Evolutionary conservation across 768 basidiomycete genomes (phyloP).

Genomic region (Panaeolus papilionaceus): DNA sequence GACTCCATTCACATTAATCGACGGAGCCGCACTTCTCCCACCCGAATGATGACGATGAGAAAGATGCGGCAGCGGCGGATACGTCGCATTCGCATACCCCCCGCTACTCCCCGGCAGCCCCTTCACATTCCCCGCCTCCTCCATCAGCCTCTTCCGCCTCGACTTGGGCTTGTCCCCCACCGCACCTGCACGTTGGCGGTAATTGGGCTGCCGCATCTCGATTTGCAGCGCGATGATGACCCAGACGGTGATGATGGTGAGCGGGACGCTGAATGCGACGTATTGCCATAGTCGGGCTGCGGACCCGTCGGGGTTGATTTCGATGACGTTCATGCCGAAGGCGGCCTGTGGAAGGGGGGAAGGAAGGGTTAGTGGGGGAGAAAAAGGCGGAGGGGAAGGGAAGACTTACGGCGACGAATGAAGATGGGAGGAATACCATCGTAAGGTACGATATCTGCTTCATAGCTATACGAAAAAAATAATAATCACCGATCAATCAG

Average conservation of each 20-base stretch:
- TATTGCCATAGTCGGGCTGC: slow-evolving; percentile 45
- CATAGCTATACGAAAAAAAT: slow-evolving; percentile 39
- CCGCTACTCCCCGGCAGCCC: not conserved
- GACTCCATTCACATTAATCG: not conserved
- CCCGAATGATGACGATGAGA: not conserved
- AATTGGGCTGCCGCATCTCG: slow-evolving; percentile 25
- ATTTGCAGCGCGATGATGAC: slow-evolving; percentile 52
- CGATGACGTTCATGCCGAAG: slow-evolving; percentile 63
- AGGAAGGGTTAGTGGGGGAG: not conserved
- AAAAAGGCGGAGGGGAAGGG: not conserved
- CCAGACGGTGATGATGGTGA: slow-evolving; percentile 55
- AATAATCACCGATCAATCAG: not conserved
- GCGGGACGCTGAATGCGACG: slow-evolving; percentile 40
- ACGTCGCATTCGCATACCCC: not conserved
- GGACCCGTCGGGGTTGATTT: slow-evolving; percentile 39
- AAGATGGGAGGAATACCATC: slow-evolving; percentile 66
- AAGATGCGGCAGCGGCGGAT: not conserved
- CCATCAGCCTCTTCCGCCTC: not conserved
- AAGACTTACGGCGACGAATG: slow-evolving; percentile 48
- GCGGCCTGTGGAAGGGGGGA: slow-evolving; percentile 39
- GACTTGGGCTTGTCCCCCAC: not conserved
- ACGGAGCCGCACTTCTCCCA: not conserved
- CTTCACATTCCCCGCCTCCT: not conserved
- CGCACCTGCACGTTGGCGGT: not conserved
- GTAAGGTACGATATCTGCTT: slow-evolving; percentile 64